Conservation (phyloP, 768 basidiomycete species). For the Strobilomyces confusus region DNA sequence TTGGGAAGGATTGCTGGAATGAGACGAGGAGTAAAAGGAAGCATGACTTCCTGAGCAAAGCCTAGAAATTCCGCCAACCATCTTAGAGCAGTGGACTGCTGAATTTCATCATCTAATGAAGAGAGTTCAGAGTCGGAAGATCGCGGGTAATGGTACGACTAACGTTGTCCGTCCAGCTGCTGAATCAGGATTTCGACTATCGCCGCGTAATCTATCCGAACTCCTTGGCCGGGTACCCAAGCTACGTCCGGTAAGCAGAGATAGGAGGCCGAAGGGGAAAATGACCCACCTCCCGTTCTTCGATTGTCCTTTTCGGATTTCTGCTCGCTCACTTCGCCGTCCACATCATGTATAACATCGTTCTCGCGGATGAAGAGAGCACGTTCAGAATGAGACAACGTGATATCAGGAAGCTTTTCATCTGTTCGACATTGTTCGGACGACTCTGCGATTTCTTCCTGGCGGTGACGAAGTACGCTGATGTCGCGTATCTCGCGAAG, state of each 20-base stretch:
- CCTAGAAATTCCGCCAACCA: conserved; percentile 91
- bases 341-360: conserved; percentile 36
- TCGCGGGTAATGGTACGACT: conserved; percentile 28
- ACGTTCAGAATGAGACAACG: conserved; percentile 53
- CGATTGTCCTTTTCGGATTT: conserved; percentile 47
- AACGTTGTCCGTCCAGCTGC: conserved; percentile 82
- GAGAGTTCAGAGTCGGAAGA: conserved; percentile 1
- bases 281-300: conserved; percentile 57
- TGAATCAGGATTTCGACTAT: conserved; percentile 91
- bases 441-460: conserved; percentile 49
- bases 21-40: conserved; percentile 90
- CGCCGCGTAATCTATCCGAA: conserved; percentile 84
- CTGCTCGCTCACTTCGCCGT: conserved; percentile 42
- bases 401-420: conserved; percentile 58
- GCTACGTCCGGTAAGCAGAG: conserved; percentile 37
- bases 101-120: conserved; percentile 76
- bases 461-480: conserved; percentile 64
- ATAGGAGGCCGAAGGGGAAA: neutral
- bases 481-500: conserved; percentile 88
- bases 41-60: conserved; percentile 88
- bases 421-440: conserved; percentile 39
- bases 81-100: conserved; percentile 87
- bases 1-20: conserved; percentile 92
- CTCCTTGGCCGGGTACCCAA: conserved; percentile 94
- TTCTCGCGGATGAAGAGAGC: conserved; percentile 51